These are phyloP conservation scores for Vanrija sp. DNA, from an alignment of 1,284 basidiomycete species.

Conservation along the genomic window DNA sequence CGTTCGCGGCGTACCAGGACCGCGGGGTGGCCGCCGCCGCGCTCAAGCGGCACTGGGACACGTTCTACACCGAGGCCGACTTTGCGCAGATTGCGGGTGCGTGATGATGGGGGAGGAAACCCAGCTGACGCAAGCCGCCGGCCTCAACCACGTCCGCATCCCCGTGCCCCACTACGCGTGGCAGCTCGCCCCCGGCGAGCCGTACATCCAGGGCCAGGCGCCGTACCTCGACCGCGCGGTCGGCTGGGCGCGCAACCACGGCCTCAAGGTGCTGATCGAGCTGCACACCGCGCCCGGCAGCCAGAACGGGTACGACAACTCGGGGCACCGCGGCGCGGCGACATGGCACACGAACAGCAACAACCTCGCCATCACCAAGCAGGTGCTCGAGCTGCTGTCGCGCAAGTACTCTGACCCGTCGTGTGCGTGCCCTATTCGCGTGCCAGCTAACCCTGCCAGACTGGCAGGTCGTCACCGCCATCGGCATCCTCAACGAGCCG, in stretches of 20 bases:
- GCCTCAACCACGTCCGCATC: constrained; percentile 74
- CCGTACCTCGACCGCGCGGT: constrained; percentile 59
- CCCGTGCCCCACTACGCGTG: constrained; percentile 61
- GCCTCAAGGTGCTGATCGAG: constrained; percentile 67
- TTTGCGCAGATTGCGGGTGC: constrained; percentile 72
- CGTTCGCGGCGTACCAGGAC: constrained; percentile 55
- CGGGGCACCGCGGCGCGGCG: constrained; percentile 56
- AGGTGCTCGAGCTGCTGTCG: constrained; percentile 12
- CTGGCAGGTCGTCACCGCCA: constrained; percentile 60
- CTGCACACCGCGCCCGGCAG: constrained; percentile 77
- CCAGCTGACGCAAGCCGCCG: constrained; percentile 51
- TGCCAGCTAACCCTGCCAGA: constrained; percentile 25
- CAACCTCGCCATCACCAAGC: neutral
- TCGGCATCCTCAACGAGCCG: constrained; percentile 60
- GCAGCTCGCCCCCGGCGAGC: too few relatives aligned
- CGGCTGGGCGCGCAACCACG: constrained; percentile 69
- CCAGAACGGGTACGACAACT: constrained; percentile 78
- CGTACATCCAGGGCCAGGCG: constrained; percentile 33
- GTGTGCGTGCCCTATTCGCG: constrained; percentile 2
- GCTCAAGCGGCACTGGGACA: constrained; percentile 43
- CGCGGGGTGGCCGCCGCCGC: constrained; percentile 28
- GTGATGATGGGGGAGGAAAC: too few relatives aligned
- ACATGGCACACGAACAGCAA: neutral
- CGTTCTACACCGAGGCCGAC: constrained; percentile 71
- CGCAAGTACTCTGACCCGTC: constrained; percentile 39